Percentiles rank a stretch among this genome's conserved stretches.
Evolutionary conservation across 176 grass and related monocot species (phyloP).

Genomic region (Saccharum officinarum): DNA sequence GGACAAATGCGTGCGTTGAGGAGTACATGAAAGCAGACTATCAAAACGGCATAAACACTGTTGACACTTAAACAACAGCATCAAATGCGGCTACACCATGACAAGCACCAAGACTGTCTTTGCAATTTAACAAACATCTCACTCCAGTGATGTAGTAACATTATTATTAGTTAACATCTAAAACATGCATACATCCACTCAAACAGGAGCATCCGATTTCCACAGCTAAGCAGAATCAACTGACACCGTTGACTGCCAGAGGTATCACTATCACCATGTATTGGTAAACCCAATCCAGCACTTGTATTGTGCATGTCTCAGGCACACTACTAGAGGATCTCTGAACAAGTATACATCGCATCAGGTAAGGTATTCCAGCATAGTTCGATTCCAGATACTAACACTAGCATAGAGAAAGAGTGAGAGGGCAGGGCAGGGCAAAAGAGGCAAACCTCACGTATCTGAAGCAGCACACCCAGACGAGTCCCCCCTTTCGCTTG

Average conservation of each 20-base stretch:
- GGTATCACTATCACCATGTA: neutral
- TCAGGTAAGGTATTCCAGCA: neutral
- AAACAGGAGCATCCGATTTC: conserved; percentile 16
- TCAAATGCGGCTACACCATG: conserved; percentile 5
- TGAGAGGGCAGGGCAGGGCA: neutral
- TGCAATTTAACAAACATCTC: neutral
- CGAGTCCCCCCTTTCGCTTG: conserved; percentile 58
- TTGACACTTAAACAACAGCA: neutral
- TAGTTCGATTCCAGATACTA: conserved; percentile 3
- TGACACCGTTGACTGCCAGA: neutral
- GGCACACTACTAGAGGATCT: neutral
- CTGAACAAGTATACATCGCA: conserved; percentile 4
- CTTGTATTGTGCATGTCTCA: neutral
- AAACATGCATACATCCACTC: neutral
- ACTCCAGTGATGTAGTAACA: neutral
- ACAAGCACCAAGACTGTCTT: conserved; percentile 3
- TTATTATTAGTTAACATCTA: neutral
- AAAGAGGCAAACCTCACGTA: conserved; percentile 76
- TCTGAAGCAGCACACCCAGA: conserved; percentile 55
- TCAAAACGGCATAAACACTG: conserved; percentile 5
- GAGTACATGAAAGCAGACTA: conserved; percentile 2
- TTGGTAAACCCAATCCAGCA: neutral
- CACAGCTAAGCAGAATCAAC: neutral
- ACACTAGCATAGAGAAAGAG: neutral
- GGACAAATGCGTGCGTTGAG: conserved; percentile 11